phyloP scores from a whole-genome alignment of 2,329 filamentous ascomycete species.

The Colletotrichum filicis region DNA sequence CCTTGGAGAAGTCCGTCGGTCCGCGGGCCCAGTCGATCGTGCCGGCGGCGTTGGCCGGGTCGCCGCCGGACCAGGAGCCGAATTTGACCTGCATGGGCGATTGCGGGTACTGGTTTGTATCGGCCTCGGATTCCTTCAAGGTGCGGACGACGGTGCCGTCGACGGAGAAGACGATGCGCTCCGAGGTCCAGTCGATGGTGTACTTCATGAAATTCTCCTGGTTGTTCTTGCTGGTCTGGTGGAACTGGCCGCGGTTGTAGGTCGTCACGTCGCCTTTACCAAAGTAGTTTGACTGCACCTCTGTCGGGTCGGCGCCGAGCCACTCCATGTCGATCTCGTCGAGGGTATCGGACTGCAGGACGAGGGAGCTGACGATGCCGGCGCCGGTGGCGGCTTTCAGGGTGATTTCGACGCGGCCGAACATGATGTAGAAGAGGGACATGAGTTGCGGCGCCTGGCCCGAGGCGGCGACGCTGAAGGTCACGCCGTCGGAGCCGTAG shows the following conservation, averaged over 20 bases:
- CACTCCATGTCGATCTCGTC: constrained; percentile 99
- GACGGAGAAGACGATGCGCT: constrained; percentile 88
- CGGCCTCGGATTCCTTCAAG: constrained; percentile 75
- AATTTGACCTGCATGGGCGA: constrained; percentile 96
- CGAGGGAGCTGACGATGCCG: constrained; percentile 92
- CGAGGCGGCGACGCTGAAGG: constrained; percentile 80
- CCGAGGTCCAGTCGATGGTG: constrained; percentile 88
- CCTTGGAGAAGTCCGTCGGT: constrained; percentile 82
- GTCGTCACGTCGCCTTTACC: constrained; percentile 86
- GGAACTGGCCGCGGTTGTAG: constrained; percentile 90
- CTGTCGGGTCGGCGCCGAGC: constrained; percentile 79
- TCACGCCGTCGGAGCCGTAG: constrained; percentile 81
- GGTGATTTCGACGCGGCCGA: constrained; percentile 87
- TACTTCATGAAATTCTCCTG: constrained; percentile 87
- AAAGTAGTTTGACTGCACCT: constrained; percentile 98
- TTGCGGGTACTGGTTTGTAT: constrained; percentile 85
- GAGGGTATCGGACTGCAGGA: constrained; percentile 89
- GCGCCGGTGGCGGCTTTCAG: constrained; percentile 88
- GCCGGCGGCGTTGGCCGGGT: constrained; percentile 79
- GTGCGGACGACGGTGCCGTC: constrained; percentile 82
- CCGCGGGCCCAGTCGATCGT: constrained; percentile 93
- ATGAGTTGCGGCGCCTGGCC: constrained; percentile 88
- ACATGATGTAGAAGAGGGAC: constrained; percentile 99
- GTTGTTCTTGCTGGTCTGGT: constrained; percentile 70
- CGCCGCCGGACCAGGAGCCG: constrained; percentile 92